Conservation (phyloP, 371 early-diverging fungal species). For the Parasitella parasitica region DNA sequence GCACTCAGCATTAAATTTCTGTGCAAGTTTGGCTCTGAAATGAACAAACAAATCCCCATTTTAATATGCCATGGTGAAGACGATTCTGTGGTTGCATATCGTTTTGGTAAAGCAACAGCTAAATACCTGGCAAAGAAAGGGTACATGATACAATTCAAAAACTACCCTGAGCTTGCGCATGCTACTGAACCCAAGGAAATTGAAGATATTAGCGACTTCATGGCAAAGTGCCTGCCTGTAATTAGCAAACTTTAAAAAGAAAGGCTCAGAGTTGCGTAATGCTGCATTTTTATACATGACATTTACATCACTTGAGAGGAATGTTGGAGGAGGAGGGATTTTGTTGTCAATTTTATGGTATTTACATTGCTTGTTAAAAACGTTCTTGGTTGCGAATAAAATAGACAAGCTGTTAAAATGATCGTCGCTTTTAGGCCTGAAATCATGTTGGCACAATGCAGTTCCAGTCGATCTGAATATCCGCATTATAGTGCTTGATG, state of each 20-base stretch:
- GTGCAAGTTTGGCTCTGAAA: neutral
- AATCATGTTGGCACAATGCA: too few relatives aligned
- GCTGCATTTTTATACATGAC: neutral
- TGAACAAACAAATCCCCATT: conserved; percentile 9
- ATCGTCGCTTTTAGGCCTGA: too few relatives aligned
- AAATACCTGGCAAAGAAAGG: conserved; percentile 2
- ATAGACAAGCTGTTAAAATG: too few relatives aligned
- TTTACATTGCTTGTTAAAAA: too few relatives aligned
- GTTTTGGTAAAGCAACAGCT: conserved; percentile 7
- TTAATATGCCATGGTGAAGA: conserved; percentile 12
- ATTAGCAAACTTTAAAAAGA: conserved; percentile 12
- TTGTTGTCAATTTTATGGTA: too few relatives aligned
- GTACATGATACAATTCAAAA: conserved; percentile 2
- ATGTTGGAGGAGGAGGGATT: too few relatives aligned
- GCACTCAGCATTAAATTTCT: neutral
- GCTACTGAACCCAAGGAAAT: conserved; percentile 7
- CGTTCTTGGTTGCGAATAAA: too few relatives aligned
- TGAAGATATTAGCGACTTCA: conserved; percentile 7
- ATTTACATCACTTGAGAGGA: too few relatives aligned
- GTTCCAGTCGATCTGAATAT: too few relatives aligned
- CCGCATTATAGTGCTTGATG: neutral
- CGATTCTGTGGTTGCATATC: conserved; percentile 4
- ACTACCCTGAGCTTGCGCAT: conserved; percentile 10
- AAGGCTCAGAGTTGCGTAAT: neutral
- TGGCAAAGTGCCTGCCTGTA: neutral